phyloP scores from a whole-genome alignment of 2,329 filamentous ascomycete genomes.

The Ceratocystis lukuohia region DNA sequence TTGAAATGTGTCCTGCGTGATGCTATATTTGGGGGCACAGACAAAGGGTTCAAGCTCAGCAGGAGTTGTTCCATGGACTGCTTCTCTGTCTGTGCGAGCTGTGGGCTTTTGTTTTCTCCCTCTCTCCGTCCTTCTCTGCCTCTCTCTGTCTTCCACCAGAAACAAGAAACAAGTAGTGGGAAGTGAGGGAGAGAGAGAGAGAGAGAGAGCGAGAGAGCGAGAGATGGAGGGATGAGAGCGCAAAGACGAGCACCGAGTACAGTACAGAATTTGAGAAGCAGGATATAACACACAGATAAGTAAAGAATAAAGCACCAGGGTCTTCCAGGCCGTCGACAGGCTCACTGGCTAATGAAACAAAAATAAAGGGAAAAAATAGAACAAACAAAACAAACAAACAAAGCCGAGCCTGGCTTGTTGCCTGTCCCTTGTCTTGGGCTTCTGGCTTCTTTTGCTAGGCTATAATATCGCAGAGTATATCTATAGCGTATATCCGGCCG shows the following conservation, averaged over 20 bases:
- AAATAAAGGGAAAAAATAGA: neutral
- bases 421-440: neutral
- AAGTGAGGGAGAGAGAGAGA: no score
- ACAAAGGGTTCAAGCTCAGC: slow-evolving; percentile 5
- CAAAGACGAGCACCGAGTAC: no score
- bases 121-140: neutral
- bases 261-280: no score
- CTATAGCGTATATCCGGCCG: neutral
- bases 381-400: neutral
- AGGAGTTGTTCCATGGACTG: slow-evolving; percentile 5
- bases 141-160: neutral
- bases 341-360: neutral
- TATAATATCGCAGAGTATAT: slow-evolving; percentile 1
- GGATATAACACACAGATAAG: neutral
- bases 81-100: slow-evolving; percentile 4
- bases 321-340: neutral
- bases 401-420: neutral
- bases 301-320: neutral
- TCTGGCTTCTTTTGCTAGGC: neutral
- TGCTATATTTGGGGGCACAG: slow-evolving; percentile 9
- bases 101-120: neutral
- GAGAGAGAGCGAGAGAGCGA: no score
- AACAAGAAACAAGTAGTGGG: no score
- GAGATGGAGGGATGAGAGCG: no score
- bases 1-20: neutral